Percentiles rank a stretch among this genome's conserved stretches.
Evolutionary conservation across 352 stramenopile species (phyloP).

Genomic region (Peronosclerospora sorghi): DNA sequence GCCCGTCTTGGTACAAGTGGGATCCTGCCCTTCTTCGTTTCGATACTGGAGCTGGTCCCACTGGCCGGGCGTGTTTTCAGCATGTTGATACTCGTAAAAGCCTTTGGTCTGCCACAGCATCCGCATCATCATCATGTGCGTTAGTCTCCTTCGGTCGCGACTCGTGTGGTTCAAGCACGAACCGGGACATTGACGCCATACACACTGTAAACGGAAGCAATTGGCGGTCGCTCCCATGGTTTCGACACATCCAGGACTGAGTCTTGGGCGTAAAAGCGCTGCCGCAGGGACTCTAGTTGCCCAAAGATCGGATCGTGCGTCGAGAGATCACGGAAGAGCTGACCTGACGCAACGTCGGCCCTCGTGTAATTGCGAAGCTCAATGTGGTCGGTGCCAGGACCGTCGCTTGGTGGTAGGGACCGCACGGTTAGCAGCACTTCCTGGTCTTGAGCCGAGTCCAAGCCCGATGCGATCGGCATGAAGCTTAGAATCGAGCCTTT

Average conservation of each 20-base stretch:
- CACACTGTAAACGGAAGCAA: slow-evolving; percentile 60
- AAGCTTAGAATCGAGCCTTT: slow-evolving; percentile 63
- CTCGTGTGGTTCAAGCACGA: not conserved
- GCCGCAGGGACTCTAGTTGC: slow-evolving; percentile 43
- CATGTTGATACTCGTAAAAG: slow-evolving; percentile 64
- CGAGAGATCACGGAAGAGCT: slow-evolving; percentile 64
- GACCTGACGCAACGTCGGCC: slow-evolving; percentile 48
- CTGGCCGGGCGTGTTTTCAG: slow-evolving; percentile 27
- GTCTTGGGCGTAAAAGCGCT: slow-evolving; percentile 61
- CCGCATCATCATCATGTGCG: too few species aligned
- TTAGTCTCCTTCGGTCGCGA: too few species aligned
- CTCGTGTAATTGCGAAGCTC: slow-evolving; percentile 46
- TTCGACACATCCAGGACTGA: slow-evolving; percentile 43
- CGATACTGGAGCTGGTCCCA: slow-evolving; percentile 54
- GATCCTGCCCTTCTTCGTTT: slow-evolving; percentile 33
- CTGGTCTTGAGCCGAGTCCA: slow-evolving; percentile 36
- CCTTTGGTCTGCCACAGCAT: slow-evolving; percentile 42
- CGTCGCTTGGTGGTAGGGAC: slow-evolving; percentile 22
- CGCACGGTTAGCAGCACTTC: slow-evolving; percentile 45
- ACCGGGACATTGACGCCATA: slow-evolving; percentile 75
- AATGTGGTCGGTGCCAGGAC: slow-evolving; percentile 10
- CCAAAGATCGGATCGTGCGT: slow-evolving; percentile 46
- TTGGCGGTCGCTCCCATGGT: slow-evolving; percentile 57
- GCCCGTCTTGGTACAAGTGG: slow-evolving; percentile 58
- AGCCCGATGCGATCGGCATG: slow-evolving; percentile 46